phyloP scores from a whole-genome alignment of 1,284 basidiomycete species.

The Austroboletus niveus region DNA sequence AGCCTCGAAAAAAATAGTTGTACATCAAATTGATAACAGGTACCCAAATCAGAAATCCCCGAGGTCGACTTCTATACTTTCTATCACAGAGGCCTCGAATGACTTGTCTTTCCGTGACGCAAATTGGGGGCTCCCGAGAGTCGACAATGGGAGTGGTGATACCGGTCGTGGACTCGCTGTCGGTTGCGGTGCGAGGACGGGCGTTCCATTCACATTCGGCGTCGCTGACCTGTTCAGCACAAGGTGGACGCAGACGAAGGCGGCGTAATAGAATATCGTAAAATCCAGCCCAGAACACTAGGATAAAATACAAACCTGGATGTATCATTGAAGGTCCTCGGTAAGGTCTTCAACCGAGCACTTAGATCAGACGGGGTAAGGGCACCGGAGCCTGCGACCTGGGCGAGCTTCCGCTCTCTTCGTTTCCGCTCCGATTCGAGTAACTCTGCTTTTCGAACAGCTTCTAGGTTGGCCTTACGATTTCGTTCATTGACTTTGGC shows the following conservation, averaged over 20 bases:
- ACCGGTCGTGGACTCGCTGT: constrained; percentile 33
- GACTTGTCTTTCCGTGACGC: constrained; percentile 39
- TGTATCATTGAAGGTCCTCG: constrained; percentile 48
- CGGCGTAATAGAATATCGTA: constrained; percentile 3
- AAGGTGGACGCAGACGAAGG: background rate
- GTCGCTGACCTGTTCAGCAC: constrained; percentile 46
- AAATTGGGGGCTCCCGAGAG: constrained; percentile 21
- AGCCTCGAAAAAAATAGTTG: too few relatives aligned
- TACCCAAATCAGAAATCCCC: constrained; percentile 60
- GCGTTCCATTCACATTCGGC: constrained; percentile 38
- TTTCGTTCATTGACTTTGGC: constrained; percentile 88
- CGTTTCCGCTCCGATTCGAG: constrained; percentile 63
- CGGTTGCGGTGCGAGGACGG: constrained; percentile 24
- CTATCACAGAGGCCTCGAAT: constrained; percentile 58
- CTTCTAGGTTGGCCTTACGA: constrained; percentile 75
- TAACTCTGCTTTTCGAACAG: constrained; percentile 74
- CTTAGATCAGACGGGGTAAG: constrained; percentile 55
- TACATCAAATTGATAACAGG: too few relatives aligned
- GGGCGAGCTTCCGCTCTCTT: constrained; percentile 58
- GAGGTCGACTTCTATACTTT: constrained; percentile 71
- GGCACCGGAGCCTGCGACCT: constrained; percentile 41
- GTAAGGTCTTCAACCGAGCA: constrained; percentile 58
- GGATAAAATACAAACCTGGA: constrained; percentile 46
- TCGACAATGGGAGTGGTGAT: constrained; percentile 41
- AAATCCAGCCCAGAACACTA: constrained; percentile 12